These are phyloP conservation scores for Chalciporus pseudorubinellus DNA, from an alignment of 768 basidiomycete species.

Conservation along the genomic window DNA sequence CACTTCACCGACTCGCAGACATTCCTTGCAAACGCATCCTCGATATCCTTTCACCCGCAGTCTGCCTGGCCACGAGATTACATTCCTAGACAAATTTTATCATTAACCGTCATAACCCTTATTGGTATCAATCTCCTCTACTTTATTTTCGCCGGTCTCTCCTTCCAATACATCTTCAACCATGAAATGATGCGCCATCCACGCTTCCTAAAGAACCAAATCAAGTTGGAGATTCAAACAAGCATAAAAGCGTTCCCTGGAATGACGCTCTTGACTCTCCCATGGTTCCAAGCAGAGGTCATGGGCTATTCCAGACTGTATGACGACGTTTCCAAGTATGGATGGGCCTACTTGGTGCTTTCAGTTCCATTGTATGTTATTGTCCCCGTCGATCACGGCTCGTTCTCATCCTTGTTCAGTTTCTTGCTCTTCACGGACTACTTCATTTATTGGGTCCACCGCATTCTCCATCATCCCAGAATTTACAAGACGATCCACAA, in stretches of 20 bases:
- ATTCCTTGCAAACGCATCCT: conserved; percentile 37
- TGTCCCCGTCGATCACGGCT: not conserved
- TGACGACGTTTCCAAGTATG: conserved; percentile 74
- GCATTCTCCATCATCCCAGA: conserved; percentile 78
- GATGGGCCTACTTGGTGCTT: conserved; percentile 67
- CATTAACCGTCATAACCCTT: conserved; percentile 68
- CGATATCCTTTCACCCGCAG: conserved; percentile 36
- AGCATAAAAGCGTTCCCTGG: conserved; percentile 77
- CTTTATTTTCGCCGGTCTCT: conserved; percentile 82
- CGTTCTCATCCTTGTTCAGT: conserved; percentile 31
- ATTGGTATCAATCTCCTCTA: conserved; percentile 85
- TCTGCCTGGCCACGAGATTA: conserved; percentile 88
- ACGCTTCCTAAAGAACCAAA: conserved; percentile 87
- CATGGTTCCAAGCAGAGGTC: conserved; percentile 93
- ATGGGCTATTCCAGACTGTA: conserved; percentile 82
- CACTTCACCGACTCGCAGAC: conserved; percentile 41
- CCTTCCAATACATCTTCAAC: conserved; percentile 88
- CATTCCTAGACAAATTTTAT: conserved; percentile 72
- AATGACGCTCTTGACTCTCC: conserved; percentile 83
- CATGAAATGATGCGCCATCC: conserved; percentile 95
- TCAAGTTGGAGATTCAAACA: conserved; percentile 70
- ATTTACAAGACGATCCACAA: conserved; percentile 94
- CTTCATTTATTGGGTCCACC: conserved; percentile 95
- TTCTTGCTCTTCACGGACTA: conserved; percentile 91
- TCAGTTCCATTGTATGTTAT: conserved; percentile 63